Conservation (phyloP, 805 yeast species). For the Candida sakaeoensis region DNA sequence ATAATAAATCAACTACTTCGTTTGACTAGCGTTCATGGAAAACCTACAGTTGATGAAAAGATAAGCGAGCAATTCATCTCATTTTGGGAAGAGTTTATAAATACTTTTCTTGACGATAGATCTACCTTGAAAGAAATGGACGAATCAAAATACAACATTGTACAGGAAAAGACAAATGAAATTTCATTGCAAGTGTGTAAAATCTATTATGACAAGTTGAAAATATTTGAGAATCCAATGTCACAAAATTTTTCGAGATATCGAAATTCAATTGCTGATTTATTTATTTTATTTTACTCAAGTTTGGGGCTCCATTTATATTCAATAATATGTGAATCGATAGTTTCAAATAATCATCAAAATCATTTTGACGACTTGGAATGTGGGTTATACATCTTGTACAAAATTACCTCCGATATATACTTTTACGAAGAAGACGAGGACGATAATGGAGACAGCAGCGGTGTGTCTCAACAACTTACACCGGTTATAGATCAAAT, state of each 20-base stretch:
- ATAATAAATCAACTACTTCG: conserved; percentile 48
- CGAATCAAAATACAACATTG: background rate
- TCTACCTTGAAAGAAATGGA: conserved; percentile 21
- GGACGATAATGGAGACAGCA: conserved; percentile 16
- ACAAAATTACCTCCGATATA: conserved; percentile 53
- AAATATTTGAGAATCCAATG: conserved; percentile 34
- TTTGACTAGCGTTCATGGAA: conserved; percentile 54
- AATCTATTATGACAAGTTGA: conserved; percentile 68
- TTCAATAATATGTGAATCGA: conserved; percentile 9
- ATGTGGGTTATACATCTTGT: conserved; percentile 46
- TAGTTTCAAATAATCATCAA: conserved; percentile 1
- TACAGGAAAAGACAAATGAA: conserved; percentile 15
- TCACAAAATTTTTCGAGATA: conserved; percentile 61
- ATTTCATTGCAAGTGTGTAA: conserved; percentile 52
- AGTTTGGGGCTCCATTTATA: conserved; percentile 55
- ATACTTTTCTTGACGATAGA: conserved; percentile 48
- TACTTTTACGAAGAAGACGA: conserved; percentile 38
- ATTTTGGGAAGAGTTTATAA: conserved; percentile 69
- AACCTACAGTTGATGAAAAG: conserved; percentile 57
- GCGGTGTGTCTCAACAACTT: conserved; percentile 16
- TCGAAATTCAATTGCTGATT: conserved; percentile 72
- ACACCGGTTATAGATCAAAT: conserved; percentile 23
- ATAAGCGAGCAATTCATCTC: conserved; percentile 50
- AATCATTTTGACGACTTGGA: conserved; percentile 7
- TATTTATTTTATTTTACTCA: conserved; percentile 68